Percentiles rank a stretch among this genome's conserved stretches.
These are phyloP conservation scores for Pyrenophora seminiperda DNA, from an alignment of 2,329 filamentous ascomycete species.

Conservation along the genomic window DNA sequence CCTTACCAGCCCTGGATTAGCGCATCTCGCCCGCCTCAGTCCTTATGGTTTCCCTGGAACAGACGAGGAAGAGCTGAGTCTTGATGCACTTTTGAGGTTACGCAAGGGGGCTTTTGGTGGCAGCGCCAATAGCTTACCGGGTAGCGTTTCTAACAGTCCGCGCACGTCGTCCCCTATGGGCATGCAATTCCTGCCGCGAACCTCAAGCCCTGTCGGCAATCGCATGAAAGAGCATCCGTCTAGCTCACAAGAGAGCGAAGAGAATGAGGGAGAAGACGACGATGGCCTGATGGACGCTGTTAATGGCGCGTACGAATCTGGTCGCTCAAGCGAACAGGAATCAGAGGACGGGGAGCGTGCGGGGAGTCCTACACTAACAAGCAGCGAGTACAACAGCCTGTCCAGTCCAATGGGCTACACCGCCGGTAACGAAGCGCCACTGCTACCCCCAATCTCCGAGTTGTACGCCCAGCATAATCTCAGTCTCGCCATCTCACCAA, in stretches of 20 bases:
- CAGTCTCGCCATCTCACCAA: constrained; percentile 19
- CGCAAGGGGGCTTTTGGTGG: constrained; percentile 80
- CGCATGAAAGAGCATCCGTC: constrained; percentile 37
- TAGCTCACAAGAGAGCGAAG: constrained; percentile 27
- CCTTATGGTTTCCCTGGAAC: constrained; percentile 59
- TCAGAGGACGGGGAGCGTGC: constrained; percentile 23
- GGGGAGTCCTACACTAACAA: constrained; percentile 42
- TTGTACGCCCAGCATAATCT: constrained; percentile 24
- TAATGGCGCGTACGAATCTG: constrained; percentile 35
- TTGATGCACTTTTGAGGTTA: constrained; percentile 73
- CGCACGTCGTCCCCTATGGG: constrained; percentile 48
- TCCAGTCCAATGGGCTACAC: constrained; percentile 28
- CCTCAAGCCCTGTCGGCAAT: constrained; percentile 35
- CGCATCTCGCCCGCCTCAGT: constrained; percentile 69
- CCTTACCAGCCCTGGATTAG: constrained; percentile 73
- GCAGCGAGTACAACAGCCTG: constrained; percentile 37
- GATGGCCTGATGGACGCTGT: constrained; percentile 34
- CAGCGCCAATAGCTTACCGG: constrained; percentile 71
- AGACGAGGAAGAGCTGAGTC: constrained; percentile 69
- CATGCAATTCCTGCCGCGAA: constrained; percentile 41
- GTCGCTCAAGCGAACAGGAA: constrained; percentile 18
- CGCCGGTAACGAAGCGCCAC: constrained; percentile 17
- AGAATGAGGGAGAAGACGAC: constrained; percentile 28
- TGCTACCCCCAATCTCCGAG: constrained; percentile 26
- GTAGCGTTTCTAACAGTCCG: constrained; percentile 52